These are phyloP conservation scores for Vitis hybrid DNA, from an alignment of 177 flowering plant genomes.

Conservation along the genomic window DNA sequence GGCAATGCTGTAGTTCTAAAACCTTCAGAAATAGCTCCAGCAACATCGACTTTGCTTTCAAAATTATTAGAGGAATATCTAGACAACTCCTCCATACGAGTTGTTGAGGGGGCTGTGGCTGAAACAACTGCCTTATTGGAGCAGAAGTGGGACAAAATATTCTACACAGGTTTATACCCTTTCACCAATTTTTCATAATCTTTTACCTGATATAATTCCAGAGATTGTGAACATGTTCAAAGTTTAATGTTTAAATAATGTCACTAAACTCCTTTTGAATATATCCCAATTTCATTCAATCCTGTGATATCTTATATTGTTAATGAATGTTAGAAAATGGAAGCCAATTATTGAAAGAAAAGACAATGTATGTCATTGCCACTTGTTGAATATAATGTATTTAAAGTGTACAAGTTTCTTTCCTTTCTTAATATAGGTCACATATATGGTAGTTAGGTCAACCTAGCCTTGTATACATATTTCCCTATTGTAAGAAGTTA, in stretches of 20 bases:
- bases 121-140: slow-evolving; percentile 52
- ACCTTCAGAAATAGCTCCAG: slow-evolving; percentile 65
- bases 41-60: slow-evolving; percentile 44
- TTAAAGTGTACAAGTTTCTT: too few species aligned
- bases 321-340: too few species aligned
- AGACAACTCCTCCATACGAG: slow-evolving; percentile 40
- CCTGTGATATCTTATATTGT: too few species aligned
- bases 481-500: too few species aligned
- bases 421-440: too few species aligned
- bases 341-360: too few species aligned
- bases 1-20: slow-evolving; percentile 65
- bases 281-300: too few species aligned
- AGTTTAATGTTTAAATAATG: background rate
- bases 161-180: slow-evolving; percentile 48
- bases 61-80: slow-evolving; percentile 34
- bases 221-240: background rate
- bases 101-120: slow-evolving; percentile 57
- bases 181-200: background rate
- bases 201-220: background rate
- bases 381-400: too few species aligned
- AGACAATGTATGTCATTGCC: too few species aligned
- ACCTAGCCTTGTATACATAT: too few species aligned
- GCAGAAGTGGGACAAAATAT: slow-evolving; percentile 64
- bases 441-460: too few species aligned
- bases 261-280: too few species aligned